Evolutionary conservation across 2,329 filamentous ascomycete species (phyloP).

Genomic region (Aspergillus persii): DNA sequence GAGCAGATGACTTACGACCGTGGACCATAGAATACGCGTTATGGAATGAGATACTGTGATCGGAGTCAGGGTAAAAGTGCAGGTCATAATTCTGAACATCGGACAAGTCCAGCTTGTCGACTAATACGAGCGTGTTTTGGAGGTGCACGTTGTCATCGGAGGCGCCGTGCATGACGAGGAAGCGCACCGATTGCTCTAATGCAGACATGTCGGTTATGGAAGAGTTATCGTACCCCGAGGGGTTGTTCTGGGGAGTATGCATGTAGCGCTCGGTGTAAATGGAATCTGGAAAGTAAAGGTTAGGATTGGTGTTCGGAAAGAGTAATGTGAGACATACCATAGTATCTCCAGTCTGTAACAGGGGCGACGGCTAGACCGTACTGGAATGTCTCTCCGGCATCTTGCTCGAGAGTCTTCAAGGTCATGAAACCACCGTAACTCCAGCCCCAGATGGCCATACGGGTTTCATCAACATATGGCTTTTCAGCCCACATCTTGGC

Average conservation of each 20-base stretch:
- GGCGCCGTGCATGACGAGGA: conserved; percentile 94
- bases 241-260: conserved; percentile 85
- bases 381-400: conserved; percentile 83
- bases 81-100: conserved; percentile 92
- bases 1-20: conserved; percentile 64
- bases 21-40: conserved; percentile 89
- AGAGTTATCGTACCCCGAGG: conserved; percentile 70
- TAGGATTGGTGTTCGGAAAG: background rate
- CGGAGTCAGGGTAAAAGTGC: conserved; percentile 92
- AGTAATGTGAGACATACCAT: conserved; percentile 50
- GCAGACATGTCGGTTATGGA: conserved; percentile 72
- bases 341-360: conserved; percentile 97
- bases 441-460: conserved; percentile 97
- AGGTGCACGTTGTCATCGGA: conserved; percentile 97
- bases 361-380: conserved; percentile 98
- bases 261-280: conserved; percentile 69
- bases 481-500: conserved; percentile 80
- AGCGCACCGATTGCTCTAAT: conserved; percentile 74
- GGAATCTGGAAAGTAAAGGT: conserved; percentile 26
- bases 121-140: conserved; percentile 83
- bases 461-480: conserved; percentile 75
- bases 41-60: conserved; percentile 94
- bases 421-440: conserved; percentile 95
- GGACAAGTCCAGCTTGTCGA: conserved; percentile 81
- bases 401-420: conserved; percentile 88